Conservation (phyloP, 768 basidiomycete species). For the Tylopilus rubrobrunneus region DNA sequence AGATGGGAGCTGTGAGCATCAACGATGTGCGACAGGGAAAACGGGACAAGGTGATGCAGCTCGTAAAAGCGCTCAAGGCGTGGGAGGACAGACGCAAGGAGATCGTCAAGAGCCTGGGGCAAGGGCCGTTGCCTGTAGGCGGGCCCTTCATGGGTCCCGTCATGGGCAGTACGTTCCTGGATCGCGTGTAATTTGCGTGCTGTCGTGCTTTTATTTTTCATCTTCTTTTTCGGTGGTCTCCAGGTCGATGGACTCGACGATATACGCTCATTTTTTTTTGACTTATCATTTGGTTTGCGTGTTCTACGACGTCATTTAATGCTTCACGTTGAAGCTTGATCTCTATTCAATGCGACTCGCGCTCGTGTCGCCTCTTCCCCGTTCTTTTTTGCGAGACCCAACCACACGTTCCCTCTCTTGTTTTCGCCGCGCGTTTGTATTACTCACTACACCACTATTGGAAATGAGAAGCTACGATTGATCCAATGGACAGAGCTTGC, state of each 20-base stretch:
- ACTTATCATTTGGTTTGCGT: background rate
- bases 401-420: conserved; percentile 6
- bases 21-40: conserved; percentile 87
- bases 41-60: conserved; percentile 73
- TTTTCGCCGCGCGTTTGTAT: too few species aligned
- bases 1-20: conserved; percentile 89
- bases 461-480: too few species aligned
- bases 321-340: conserved; percentile 3
- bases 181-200: background rate
- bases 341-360: background rate
- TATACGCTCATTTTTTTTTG: conserved; percentile 18
- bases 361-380: background rate
- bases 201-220: too few species aligned
- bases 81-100: conserved; percentile 78
- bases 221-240: conserved; percentile 1
- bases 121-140: conserved; percentile 18
- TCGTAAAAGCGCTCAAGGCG: conserved; percentile 68
- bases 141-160: conserved; percentile 7
- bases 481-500: too few species aligned
- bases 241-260: conserved; percentile 12
- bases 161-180: conserved; percentile 1
- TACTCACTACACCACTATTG: too few species aligned
- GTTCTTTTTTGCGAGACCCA: conserved; percentile 7
- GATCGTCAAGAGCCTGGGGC: conserved; percentile 51
- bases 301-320: background rate